These are phyloP conservation scores for Penicillium arizonense DNA, from an alignment of 495 filamentous ascomycete species.

Conservation along the genomic window DNA sequence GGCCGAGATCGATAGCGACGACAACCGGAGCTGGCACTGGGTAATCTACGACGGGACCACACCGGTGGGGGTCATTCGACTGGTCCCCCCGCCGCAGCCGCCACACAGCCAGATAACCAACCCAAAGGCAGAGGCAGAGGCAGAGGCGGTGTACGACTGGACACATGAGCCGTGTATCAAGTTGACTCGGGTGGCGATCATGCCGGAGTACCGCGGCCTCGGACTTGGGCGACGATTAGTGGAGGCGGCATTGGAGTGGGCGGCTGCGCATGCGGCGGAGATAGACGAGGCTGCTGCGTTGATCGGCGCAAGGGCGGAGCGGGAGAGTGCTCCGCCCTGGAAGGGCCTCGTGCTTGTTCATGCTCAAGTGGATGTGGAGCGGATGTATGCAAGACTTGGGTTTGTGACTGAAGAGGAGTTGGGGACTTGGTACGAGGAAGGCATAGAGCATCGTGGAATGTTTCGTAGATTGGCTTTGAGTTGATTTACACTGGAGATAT, in stretches of 20 bases:
- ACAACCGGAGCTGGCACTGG: slow-evolving; percentile 78
- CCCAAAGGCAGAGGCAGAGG: neutral
- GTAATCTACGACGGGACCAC: slow-evolving; percentile 55
- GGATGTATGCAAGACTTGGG: slow-evolving; percentile 61
- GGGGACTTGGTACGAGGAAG: slow-evolving; percentile 81
- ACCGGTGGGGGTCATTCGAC: slow-evolving; percentile 65
- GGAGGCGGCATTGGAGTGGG: slow-evolving; percentile 61
- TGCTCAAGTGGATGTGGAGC: slow-evolving; percentile 63
- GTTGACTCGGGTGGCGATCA: slow-evolving; percentile 71
- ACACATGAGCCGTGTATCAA: slow-evolving; percentile 72
- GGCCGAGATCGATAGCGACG: slow-evolving; percentile 78
- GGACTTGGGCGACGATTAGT: slow-evolving; percentile 64
- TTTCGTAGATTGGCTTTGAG: slow-evolving; percentile 42
- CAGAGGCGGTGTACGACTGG: slow-evolving; percentile 18
- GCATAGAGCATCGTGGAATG: slow-evolving; percentile 84
- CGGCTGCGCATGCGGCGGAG: slow-evolving; percentile 49
- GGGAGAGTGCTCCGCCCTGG: slow-evolving; percentile 45
- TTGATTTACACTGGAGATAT: neutral
- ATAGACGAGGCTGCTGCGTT: slow-evolving; percentile 32
- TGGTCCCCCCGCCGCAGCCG: slow-evolving; percentile 74
- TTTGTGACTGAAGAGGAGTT: slow-evolving; percentile 68
- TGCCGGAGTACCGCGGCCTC: slow-evolving; percentile 58
- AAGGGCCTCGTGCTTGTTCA: slow-evolving; percentile 70
- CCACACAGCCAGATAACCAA: slow-evolving; percentile 50
- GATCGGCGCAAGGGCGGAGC: slow-evolving; percentile 41